These are phyloP conservation scores for Candida xyloterini DNA, from an alignment of 805 yeast genomes.

Conservation along the genomic window DNA sequence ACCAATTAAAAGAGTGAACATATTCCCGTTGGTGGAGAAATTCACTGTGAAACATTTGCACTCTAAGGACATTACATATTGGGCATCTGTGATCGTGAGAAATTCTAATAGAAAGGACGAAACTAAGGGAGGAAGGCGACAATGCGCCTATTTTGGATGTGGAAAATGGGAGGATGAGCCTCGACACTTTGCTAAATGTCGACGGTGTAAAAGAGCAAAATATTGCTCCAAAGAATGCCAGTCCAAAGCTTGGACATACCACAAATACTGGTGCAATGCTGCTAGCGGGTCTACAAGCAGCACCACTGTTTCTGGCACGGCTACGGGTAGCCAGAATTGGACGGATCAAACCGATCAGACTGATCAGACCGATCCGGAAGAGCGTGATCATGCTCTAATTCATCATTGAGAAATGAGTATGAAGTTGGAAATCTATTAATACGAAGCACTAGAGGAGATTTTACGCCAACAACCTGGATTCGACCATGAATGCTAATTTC, in stretches of 20 bases:
- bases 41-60: conserved; percentile 67
- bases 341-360: conserved; percentile 5
- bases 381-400: conserved; percentile 1
- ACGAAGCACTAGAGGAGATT: not conserved
- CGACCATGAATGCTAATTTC: conserved; percentile 50
- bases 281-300: conserved; percentile 18
- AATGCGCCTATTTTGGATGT: conserved; percentile 90
- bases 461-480: conserved; percentile 30
- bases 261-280: conserved; percentile 85
- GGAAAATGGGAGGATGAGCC: conserved; percentile 93
- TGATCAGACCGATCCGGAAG: conserved; percentile 3
- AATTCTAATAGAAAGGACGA: conserved; percentile 94
- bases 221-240: conserved; percentile 94
- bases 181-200: conserved; percentile 90
- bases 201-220: conserved; percentile 91
- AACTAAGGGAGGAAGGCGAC: conserved; percentile 81
- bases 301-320: conserved; percentile 10
- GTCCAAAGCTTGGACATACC: conserved; percentile 86
- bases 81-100: conserved; percentile 98
- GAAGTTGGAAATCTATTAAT: conserved; percentile 1
- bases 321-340: conserved; percentile 1
- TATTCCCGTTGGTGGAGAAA: conserved; percentile 89
- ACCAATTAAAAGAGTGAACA: conserved; percentile 53
- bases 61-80: conserved; percentile 80
- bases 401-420: not conserved